Evolutionary conservation across 352 stramenopile species (phyloP).

Genomic region (Pythium vanterpoolii): DNA sequence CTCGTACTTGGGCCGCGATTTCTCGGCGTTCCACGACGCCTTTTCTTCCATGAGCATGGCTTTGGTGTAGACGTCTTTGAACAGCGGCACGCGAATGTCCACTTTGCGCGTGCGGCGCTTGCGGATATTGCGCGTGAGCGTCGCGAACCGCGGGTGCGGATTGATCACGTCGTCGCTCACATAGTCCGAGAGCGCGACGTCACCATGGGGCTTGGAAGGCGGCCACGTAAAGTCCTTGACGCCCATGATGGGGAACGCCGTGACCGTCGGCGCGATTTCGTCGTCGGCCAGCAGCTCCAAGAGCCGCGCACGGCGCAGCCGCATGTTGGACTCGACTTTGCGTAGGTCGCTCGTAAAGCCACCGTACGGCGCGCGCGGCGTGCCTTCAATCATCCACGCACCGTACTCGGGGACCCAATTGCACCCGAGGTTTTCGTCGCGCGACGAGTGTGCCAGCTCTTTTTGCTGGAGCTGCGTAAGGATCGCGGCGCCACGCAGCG

Average conservation of each 20-base stretch:
- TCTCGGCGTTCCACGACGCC: conserved; percentile 72
- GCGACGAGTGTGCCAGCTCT: conserved; percentile 28
- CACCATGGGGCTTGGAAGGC: conserved; percentile 47
- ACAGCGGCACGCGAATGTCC: conserved; percentile 86
- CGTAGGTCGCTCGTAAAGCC: conserved; percentile 94
- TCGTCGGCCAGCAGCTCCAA: conserved; percentile 91
- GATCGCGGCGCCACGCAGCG: conserved; percentile 93
- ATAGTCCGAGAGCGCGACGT: conserved; percentile 94
- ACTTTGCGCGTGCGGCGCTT: conserved; percentile 87
- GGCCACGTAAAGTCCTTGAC: conserved; percentile 91
- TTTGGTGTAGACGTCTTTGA: conserved; percentile 80
- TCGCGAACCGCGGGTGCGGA: conserved; percentile 97
- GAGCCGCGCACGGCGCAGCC: conserved; percentile 92
- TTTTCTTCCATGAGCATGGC: conserved; percentile 70
- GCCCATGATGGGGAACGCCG: conserved; percentile 96
- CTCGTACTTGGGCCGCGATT: conserved; percentile 73
- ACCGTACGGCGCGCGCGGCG: conserved; percentile 91
- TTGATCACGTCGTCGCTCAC: conserved; percentile 98
- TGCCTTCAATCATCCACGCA: conserved; percentile 99
- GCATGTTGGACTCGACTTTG: conserved; percentile 98
- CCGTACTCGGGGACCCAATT: conserved; percentile 99
- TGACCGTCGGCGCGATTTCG: conserved; percentile 97
- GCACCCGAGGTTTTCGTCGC: conserved; percentile 86
- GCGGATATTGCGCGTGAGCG: conserved; percentile 98
- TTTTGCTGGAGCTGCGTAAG: conserved; percentile 93